A percentile compares a stretch with the other conserved stretches of the same genome.
Evolutionary conservation across 345 rosid species (phyloP).

Genomic region (Noccaea caerulescens): DNA sequence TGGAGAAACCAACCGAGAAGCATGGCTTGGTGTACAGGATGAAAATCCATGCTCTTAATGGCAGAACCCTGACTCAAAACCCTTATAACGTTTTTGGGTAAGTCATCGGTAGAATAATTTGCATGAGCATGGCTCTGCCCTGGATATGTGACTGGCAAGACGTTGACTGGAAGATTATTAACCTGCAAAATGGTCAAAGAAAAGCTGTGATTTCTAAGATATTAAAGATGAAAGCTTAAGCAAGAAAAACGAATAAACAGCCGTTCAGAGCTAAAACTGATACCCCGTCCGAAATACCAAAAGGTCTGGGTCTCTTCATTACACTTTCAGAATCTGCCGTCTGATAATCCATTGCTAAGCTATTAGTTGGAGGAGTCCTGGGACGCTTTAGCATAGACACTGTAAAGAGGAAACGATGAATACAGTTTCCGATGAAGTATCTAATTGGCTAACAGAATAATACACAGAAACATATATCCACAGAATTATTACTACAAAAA

Average conservation of each 20-base stretch:
- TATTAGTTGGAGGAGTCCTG: constrained; percentile 57
- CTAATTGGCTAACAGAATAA: constrained; percentile 9
- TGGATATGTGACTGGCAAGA: constrained; percentile 54
- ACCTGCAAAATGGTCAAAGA: constrained; percentile 43
- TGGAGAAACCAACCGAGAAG: constrained; percentile 65
- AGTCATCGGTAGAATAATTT: constrained; percentile 56
- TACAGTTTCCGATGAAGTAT: constrained; percentile 10
- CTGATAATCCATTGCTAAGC: constrained; percentile 68
- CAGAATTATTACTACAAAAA: constrained; percentile 8
- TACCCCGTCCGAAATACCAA: constrained; percentile 74
- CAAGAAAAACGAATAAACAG: constrained; percentile 11
- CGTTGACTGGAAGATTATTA: constrained; percentile 53
- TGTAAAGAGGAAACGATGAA: constrained; percentile 39
- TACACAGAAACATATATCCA: constrained; percentile 1
- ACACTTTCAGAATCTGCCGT: constrained; percentile 76
- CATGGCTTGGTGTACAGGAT: constrained; percentile 63
- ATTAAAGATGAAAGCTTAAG: constrained; percentile 20
- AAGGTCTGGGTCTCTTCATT: constrained; percentile 67
- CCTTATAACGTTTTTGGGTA: constrained; percentile 58
- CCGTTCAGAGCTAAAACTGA: not conserved
- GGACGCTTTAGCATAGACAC: constrained; percentile 72
- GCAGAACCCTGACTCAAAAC: constrained; percentile 57
- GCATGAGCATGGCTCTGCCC: constrained; percentile 60
- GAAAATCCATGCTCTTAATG: constrained; percentile 80
- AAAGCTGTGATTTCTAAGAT: constrained; percentile 15